Evolutionary conservation across 2,329 filamentous ascomycete genomes (phyloP).

Genomic region (Stagonosporopsis rhizophila): DNA sequence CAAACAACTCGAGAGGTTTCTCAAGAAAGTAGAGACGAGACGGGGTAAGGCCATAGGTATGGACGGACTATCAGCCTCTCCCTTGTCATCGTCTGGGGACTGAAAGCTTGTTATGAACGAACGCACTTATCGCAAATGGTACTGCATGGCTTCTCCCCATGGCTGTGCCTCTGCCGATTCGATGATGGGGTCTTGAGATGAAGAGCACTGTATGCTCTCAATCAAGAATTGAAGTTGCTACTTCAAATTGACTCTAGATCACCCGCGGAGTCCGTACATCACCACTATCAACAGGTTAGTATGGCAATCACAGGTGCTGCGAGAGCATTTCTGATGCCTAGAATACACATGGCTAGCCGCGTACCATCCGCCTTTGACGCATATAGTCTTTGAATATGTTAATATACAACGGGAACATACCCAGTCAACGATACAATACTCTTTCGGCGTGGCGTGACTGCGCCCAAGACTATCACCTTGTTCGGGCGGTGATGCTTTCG

Average conservation of each 20-base stretch:
- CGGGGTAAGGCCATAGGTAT: background rate
- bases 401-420: background rate
- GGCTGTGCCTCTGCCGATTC: background rate
- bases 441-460: background rate
- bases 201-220: background rate
- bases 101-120: background rate
- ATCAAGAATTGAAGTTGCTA: background rate
- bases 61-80: background rate
- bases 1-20: conserved; percentile 29
- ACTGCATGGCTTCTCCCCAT: background rate
- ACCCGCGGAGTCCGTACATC: background rate
- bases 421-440: background rate
- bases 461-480: conserved; percentile 30
- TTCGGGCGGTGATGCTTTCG: conserved; percentile 24
- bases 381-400: background rate
- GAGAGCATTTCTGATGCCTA: background rate
- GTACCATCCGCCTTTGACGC: background rate
- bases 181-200: background rate
- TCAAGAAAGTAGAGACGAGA: conserved; percentile 19
- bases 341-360: background rate
- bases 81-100: background rate
- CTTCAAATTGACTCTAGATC: background rate
- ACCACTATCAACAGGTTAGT: background rate
- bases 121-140: background rate
- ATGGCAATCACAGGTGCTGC: background rate